These are phyloP conservation scores for Hibiscus trionum DNA, from an alignment of 345 rosid species.

Conservation along the genomic window DNA sequence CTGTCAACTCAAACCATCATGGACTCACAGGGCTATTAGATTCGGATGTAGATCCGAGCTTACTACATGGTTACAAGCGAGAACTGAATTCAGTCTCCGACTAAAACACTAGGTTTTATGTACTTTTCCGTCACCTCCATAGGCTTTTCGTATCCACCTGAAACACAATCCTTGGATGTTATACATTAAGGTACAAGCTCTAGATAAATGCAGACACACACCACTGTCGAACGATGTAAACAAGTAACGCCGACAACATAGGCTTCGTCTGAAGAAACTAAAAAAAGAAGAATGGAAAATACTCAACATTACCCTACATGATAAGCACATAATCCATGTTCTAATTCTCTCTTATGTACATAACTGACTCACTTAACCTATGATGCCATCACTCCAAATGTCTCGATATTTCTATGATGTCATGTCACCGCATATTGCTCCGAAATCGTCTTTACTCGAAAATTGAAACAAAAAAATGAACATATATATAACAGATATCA, in stretches of 20 bases:
- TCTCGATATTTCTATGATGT: not conserved
- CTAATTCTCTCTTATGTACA: not conserved
- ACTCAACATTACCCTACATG: not conserved
- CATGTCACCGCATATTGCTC: not conserved
- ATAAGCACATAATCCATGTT: not conserved
- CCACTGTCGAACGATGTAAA: not conserved
- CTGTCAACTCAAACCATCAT: conserved; percentile 12
- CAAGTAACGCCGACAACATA: not conserved
- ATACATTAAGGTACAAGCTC: not conserved
- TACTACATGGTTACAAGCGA: too few species aligned
- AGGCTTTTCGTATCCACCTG: conserved; percentile 75
- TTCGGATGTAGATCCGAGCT: conserved; percentile 9
- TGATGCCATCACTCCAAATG: too few species aligned
- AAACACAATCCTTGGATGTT: conserved; percentile 5
- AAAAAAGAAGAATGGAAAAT: not conserved
- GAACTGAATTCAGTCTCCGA: not conserved
- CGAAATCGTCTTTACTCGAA: not conserved
- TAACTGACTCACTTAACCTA: too few species aligned
- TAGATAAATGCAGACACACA: not conserved
- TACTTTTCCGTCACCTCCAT: conserved; percentile 29
- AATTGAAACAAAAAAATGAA: not conserved
- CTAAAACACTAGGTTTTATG: conserved; percentile 8
- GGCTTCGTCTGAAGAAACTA: not conserved
- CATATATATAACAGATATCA: not conserved
- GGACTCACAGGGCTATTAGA: conserved; percentile 14